A percentile compares a stretch with the other conserved stretches of the same genome.
Conservation (phyloP, 2,329 filamentous ascomycete species). For the Colletotrichum chrysophilum region DNA sequence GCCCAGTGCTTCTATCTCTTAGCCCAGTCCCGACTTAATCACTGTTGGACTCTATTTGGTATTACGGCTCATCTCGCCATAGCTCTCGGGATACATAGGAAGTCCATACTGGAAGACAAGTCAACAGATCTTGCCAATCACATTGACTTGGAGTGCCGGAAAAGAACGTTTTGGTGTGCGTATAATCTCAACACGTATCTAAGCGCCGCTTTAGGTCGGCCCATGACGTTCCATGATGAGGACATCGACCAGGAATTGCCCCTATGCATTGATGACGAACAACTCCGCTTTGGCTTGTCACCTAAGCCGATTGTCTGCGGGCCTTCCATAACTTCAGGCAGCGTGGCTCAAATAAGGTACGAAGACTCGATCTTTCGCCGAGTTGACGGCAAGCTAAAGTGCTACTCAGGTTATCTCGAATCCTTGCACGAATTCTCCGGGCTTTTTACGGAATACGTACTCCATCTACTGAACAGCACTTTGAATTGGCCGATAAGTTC, state of each 20-base stretch:
- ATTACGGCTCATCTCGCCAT: slow-evolving; percentile 41
- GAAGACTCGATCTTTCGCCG: background rate
- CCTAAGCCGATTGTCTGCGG: background rate
- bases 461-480: slow-evolving; percentile 28
- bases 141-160: slow-evolving; percentile 41
- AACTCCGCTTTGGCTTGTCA: slow-evolving; percentile 24
- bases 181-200: slow-evolving; percentile 70
- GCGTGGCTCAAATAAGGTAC: slow-evolving; percentile 39
- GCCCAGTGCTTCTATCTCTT: slow-evolving; percentile 49
- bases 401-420: slow-evolving; percentile 32
- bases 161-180: slow-evolving; percentile 65
- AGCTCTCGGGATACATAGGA: slow-evolving; percentile 29
- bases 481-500: slow-evolving; percentile 29
- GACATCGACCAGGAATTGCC: slow-evolving; percentile 69
- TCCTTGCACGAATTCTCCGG: slow-evolving; percentile 37
- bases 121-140: slow-evolving; percentile 16
- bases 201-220: slow-evolving; percentile 65
- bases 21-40: slow-evolving; percentile 47
- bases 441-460: slow-evolving; percentile 39
- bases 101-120: background rate
- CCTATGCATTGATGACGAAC: slow-evolving; percentile 54
- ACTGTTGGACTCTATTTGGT: slow-evolving; percentile 51
- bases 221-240: slow-evolving; percentile 66
- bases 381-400: background rate
- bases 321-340: slow-evolving; percentile 34